These are phyloP conservation scores for Colletotrichum caudatum DNA, from an alignment of 2,329 filamentous ascomycete genomes.

Conservation along the genomic window DNA sequence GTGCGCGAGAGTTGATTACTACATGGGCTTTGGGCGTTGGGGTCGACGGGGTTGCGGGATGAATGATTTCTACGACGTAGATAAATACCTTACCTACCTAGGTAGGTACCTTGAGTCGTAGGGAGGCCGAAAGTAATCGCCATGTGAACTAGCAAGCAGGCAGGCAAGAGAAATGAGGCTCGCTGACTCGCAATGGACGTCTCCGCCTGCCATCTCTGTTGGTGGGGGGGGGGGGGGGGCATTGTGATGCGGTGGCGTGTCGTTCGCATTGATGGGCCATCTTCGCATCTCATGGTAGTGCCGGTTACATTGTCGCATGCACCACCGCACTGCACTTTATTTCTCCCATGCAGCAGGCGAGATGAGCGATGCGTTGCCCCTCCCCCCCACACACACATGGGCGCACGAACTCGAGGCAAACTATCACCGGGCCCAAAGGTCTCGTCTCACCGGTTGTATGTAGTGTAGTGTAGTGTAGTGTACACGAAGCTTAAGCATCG, in stretches of 20 bases:
- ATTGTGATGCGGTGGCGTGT: slow-evolving; percentile 21
- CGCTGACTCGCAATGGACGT: slow-evolving; percentile 26
- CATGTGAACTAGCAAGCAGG: no score
- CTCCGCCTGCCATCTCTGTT: background rate
- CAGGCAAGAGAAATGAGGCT: slow-evolving; percentile 8
- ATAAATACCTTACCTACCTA: background rate
- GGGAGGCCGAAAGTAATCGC: background rate
- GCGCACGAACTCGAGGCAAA: slow-evolving; percentile 26
- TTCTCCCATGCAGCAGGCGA: background rate
- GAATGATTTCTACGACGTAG: no score
- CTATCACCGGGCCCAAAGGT: background rate
- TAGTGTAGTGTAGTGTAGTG: no score
- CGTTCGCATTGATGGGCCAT: slow-evolving; percentile 36
- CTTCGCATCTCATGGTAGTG: slow-evolving; percentile 29
- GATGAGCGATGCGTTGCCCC: slow-evolving; percentile 3
- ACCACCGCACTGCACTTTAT: slow-evolving; percentile 20
- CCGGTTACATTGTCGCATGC: slow-evolving; percentile 23
- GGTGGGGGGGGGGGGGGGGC: background rate
- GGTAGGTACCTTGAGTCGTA: no score
- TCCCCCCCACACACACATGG: background rate
- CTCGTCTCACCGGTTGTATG: background rate
- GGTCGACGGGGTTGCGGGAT: slow-evolving; percentile 1
- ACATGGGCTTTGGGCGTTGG: background rate
- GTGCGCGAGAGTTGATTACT: background rate
- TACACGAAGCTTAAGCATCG: background rate